phyloP scores from a whole-genome alignment of 1,284 basidiomycete genomes.

The Cystobasidium pallidum region DNA sequence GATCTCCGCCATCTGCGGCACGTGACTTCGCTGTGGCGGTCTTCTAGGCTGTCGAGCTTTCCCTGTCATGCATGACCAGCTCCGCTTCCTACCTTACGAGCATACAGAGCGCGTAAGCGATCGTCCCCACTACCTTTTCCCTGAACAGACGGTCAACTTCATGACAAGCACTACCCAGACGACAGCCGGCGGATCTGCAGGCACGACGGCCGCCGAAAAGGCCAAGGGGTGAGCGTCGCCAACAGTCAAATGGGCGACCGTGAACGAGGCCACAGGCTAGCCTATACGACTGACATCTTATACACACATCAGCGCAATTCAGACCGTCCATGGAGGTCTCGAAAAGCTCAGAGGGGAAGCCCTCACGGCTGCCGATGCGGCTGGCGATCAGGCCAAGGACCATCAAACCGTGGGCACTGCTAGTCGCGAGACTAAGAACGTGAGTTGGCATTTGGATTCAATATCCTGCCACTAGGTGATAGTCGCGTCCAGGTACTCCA shows the following conservation, averaged over 20 bases:
- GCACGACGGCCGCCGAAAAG: slow-evolving; percentile 23
- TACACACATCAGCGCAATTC: slow-evolving; percentile 5
- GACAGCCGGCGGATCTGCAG: slow-evolving; percentile 31
- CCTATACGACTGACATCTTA: too few species aligned
- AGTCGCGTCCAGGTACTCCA: too few species aligned
- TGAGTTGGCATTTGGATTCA: neutral
- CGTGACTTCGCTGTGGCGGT: neutral
- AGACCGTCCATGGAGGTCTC: slow-evolving; percentile 30
- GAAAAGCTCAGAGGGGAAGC: slow-evolving; percentile 37
- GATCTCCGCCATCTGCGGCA: too few species aligned
- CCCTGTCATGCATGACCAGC: too few species aligned
- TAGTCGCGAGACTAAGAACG: slow-evolving; percentile 14
- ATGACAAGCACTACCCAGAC: slow-evolving; percentile 5
- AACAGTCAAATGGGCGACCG: too few species aligned
- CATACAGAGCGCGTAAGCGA: too few species aligned
- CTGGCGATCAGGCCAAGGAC: slow-evolving; percentile 18
- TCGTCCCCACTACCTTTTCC: neutral
- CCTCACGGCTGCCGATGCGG: slow-evolving; percentile 30
- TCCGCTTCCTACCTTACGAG: neutral
- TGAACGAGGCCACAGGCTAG: too few species aligned
- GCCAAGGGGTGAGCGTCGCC: slow-evolving; percentile 31
- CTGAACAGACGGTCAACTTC: neutral
- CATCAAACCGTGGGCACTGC: slow-evolving; percentile 8
- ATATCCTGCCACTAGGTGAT: too few species aligned
- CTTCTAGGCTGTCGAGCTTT: neutral